Conservation (phyloP, 768 basidiomycete genomes). For the Termitomyces sp. region DNA sequence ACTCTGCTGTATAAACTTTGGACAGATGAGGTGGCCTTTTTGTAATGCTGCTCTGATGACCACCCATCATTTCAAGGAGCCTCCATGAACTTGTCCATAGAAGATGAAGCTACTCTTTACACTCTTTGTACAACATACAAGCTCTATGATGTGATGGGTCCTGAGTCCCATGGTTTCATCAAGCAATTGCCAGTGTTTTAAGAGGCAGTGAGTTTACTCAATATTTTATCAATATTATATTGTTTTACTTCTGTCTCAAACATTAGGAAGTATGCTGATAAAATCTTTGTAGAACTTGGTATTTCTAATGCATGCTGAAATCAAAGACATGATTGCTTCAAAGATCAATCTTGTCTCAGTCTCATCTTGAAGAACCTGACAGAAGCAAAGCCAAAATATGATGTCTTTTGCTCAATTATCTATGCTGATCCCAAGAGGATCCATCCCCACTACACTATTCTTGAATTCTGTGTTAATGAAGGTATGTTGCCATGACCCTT, state of each 20-base stretch:
- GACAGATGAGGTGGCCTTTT: neutral
- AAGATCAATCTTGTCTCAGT: neutral
- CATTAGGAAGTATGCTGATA: too few relatives aligned
- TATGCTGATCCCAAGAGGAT: neutral
- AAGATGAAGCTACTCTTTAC: neutral
- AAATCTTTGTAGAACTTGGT: neutral
- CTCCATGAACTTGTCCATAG: neutral
- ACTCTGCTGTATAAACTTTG: neutral
- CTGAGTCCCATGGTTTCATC: neutral
- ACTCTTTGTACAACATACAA: neutral
- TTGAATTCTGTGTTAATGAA: neutral
- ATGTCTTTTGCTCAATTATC: neutral
- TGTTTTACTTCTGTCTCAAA: neutral
- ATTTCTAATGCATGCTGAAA: neutral
- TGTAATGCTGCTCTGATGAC: neutral
- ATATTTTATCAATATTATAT: too few relatives aligned
- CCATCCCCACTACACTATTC: neutral
- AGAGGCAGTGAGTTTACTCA: neutral
- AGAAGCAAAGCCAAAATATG: neutral
- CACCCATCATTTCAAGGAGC: neutral
- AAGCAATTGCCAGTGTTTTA: neutral
- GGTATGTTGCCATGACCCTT: neutral
- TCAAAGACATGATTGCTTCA: neutral
- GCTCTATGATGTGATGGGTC: neutral
- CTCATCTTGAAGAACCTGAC: neutral